Conservation (phyloP, 2,329 filamentous ascomycete genomes). For the Fusarium proliferatum region DNA sequence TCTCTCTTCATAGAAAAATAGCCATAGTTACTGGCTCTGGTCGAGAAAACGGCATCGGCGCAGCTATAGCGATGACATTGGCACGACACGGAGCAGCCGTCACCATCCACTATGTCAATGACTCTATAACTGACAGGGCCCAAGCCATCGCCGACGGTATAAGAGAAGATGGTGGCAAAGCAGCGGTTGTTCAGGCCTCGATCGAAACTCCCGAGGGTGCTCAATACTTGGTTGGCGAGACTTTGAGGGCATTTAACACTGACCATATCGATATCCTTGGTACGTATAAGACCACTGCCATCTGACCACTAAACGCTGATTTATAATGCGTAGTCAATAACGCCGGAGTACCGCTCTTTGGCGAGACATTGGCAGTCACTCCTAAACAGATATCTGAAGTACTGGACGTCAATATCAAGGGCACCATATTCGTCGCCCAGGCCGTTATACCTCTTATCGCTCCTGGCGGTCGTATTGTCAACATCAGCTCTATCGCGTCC, state of each 20-base stretch:
- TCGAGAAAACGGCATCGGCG: background rate
- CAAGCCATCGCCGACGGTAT: rapidly evolving
- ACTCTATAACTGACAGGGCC: background rate
- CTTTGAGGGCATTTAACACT: background rate
- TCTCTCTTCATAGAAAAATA: background rate
- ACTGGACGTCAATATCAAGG: background rate
- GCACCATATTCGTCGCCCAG: rapidly evolving
- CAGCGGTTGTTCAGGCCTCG: background rate
- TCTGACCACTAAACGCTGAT: background rate
- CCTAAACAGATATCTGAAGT: background rate
- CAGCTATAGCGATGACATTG: background rate
- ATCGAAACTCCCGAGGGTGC: background rate
- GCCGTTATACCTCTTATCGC: background rate
- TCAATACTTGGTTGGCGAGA: background rate
- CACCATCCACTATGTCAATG: background rate
- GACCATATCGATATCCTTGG: background rate
- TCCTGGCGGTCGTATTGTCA: rapidly evolving
- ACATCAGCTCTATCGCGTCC: rapidly evolving
- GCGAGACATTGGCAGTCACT: rapidly evolving
- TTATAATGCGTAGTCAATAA: background rate
- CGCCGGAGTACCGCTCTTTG: background rate
- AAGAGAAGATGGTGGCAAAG: background rate
- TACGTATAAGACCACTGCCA: background rate
- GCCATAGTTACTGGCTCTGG: background rate
- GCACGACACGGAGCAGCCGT: background rate